Base-by-base conservation (phyloP, 78 protist species). In the Cyanophora paradoxa region DNA sequence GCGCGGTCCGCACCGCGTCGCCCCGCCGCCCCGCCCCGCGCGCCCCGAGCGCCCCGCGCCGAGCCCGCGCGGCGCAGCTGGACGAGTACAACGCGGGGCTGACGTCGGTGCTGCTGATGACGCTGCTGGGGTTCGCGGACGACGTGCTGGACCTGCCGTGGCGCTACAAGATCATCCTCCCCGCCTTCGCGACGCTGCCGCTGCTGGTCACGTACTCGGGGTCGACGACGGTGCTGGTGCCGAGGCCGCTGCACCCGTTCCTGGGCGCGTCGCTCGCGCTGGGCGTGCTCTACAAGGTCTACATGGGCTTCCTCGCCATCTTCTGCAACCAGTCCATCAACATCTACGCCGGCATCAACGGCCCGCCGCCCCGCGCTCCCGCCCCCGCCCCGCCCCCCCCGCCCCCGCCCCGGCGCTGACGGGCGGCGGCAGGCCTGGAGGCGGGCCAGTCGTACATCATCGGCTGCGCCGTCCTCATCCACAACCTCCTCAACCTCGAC, bases 241-340 rank as follows among this genome's bases (percentile, higher is more conserved):
- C 74, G 36, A 48, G 48, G 26, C 74, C 74, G 8, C 19, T 68
- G n/a, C n/a, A n/a, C n/a, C n/a, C n/a, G n/a, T n/a, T n/a, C n/a
- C n/a, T n/a, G n/a, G n/a, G n/a, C n/a, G n/a, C 54, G 71, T 54
- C 6, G 56, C 48, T n/a, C 13, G 37, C 8, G 37, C 41, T 41
- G 71, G 71, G 24, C 71, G 71, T n/a, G 71, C 41, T 33, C 40
- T 65, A 94, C 77, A 46, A 73, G 26, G 78, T 90, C 48, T 93
- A 86, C 86, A 77, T 97, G 84, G 73, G 77, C n/a, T 44, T 87
- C 63, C 75, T 97, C 31, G 68, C 87, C 20, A 87, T 92, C 41
- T 97, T 97, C 69, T 90, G 95, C 77, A 80, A 96, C 61, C 94
- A 97, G 86, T 39, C 88, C 57, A 94, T 97, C 85, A 97, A 97